These are phyloP conservation scores for Jimgerdemannia lactiflua DNA, from an alignment of 192 early-diverging fungal genomes.

Conservation along the genomic window DNA sequence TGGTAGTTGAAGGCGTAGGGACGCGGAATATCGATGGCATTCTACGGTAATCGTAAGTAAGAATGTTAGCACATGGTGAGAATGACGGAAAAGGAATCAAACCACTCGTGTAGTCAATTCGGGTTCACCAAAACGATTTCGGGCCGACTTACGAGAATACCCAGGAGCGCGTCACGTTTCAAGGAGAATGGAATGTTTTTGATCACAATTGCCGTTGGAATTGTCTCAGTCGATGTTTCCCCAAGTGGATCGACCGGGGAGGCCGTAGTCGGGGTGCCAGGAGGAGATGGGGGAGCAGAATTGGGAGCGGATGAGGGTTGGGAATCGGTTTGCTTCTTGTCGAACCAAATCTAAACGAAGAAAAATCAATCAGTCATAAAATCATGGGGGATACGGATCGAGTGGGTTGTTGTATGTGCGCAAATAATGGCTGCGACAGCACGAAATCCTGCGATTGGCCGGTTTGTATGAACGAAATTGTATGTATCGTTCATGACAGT, in stretches of 20 bases:
- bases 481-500: too few species aligned
- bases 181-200: conserved; percentile 83
- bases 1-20: conserved; percentile 86
- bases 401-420: too few species aligned
- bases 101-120: not conserved
- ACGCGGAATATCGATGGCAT: conserved; percentile 62
- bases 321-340: conserved; percentile 5
- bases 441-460: too few species aligned
- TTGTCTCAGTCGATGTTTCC: conserved; percentile 20
- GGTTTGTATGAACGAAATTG: too few species aligned
- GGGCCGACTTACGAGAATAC: conserved; percentile 48
- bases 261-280: conserved; percentile 9
- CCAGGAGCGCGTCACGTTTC: conserved; percentile 72
- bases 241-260: not conserved
- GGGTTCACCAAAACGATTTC: not conserved
- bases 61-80: not conserved
- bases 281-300: conserved; percentile 14
- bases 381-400: too few species aligned
- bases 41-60: conserved; percentile 15
- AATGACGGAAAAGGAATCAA: not conserved
- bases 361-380: not conserved
- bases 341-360: not conserved
- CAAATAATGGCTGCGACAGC: too few species aligned
- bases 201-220: conserved; percentile 77
- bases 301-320: not conserved